phyloP scores from a whole-genome alignment of 139 green algal species.

The Pleodorina starrii region DNA sequence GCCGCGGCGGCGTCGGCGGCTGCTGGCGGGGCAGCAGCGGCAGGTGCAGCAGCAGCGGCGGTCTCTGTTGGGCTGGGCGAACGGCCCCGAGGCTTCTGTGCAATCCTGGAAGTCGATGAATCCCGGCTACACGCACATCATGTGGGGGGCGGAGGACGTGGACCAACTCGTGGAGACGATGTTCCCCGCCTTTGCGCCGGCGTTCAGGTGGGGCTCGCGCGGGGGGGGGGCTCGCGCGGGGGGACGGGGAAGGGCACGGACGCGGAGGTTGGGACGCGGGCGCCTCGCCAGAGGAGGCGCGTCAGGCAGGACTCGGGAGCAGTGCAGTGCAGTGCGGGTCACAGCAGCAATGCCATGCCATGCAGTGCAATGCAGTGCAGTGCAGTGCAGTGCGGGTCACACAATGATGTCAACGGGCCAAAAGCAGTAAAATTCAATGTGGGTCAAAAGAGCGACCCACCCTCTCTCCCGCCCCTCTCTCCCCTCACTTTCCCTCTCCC shows the following conservation, averaged over 20 bases:
- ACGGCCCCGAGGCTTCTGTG: not conserved
- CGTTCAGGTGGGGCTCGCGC: slow-evolving; percentile 15
- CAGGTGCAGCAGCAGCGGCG: not conserved
- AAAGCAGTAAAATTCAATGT: no score
- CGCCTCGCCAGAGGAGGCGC: not conserved
- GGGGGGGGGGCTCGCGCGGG: not conserved
- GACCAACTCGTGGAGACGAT: slow-evolving; percentile 17
- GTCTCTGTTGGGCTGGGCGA: not conserved
- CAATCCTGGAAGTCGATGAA: not conserved
- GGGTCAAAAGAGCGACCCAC: no score
- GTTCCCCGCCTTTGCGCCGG: slow-evolving; percentile 34
- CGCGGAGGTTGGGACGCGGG: not conserved
- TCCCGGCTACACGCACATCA: slow-evolving; percentile 41
- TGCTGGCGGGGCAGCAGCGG: not conserved
- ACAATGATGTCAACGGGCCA: no score
- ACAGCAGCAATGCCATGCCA: not conserved
- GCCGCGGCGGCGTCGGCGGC: no score
- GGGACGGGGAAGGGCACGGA: not conserved
- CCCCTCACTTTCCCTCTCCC: not conserved
- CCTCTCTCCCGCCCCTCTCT: no score
- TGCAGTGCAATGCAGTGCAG: not conserved
- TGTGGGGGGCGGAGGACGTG: slow-evolving; percentile 38
- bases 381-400: not conserved
- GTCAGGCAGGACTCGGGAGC: not conserved
- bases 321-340: not conserved